Conservation (phyloP, 495 filamentous ascomycete species). For the Daldinia loculata region DNA sequence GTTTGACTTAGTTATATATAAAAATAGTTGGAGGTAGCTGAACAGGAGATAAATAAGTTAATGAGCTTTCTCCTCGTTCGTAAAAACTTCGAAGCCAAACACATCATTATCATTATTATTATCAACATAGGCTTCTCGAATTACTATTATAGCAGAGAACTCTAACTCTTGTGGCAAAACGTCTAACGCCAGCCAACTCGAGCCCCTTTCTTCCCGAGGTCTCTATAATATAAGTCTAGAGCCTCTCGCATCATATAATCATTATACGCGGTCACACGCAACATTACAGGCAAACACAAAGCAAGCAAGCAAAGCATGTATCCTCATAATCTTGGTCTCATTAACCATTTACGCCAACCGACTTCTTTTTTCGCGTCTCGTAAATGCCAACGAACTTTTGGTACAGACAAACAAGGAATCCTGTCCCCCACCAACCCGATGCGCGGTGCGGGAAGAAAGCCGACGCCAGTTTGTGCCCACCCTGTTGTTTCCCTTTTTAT, state of each 20-base stretch:
- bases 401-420: slow-evolving; percentile 42
- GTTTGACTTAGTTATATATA: no score
- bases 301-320: neutral
- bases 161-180: neutral
- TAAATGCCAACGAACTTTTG: slow-evolving; percentile 44
- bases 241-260: neutral
- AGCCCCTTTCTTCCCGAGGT: neutral
- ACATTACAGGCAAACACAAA: neutral
- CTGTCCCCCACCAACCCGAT: slow-evolving; percentile 31
- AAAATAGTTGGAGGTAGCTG: neutral
- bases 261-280: slow-evolving; percentile 3
- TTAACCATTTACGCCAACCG: slow-evolving; percentile 26
- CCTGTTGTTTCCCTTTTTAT: slow-evolving; percentile 15
- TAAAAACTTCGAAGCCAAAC: no score
- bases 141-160: neutral
- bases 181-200: neutral
- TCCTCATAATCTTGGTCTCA: slow-evolving; percentile 22
- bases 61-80: neutral
- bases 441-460: slow-evolving; percentile 23
- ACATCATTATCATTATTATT: neutral
- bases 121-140: neutral
- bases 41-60: neutral
- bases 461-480: slow-evolving; percentile 40
- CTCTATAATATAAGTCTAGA: neutral
- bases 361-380: slow-evolving; percentile 31